Base-by-base conservation (phyloP, 257 asterid genomes). In the Datura wrightii region DNA sequence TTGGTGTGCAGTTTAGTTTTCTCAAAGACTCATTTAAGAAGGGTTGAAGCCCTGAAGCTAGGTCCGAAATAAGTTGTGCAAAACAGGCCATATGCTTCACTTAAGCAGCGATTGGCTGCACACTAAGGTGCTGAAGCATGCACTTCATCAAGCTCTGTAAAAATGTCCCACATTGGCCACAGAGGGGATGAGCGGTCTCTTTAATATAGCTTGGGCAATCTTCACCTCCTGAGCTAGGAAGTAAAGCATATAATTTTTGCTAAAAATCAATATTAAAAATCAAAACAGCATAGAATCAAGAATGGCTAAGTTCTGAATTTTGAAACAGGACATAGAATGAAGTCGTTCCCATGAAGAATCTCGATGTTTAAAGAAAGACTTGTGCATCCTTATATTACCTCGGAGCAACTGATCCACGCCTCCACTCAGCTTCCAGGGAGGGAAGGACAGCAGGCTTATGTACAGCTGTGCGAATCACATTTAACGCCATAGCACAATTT, bases 381-480 rank as follows among this genome's bases (percentile, higher is more conserved):
- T 50, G 14, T 36, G 67, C 79, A 82, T 66, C 62, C 50, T 82
- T 82, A 36, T 70, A 88, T 87, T 94, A 97, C 97, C 99, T 97
- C 67, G 99, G 98, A 89, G 98, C 92, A 89, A 94, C 97, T 50
- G 96, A 93, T 58, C 97, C 97, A 41, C 89, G 91, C 86, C 93
- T 90, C 99, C 99, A 97, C 85, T 94, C 98, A 89, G 97, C 90
- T 94, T 97, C 99, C 89, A 97, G 79, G 10, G 98, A 90, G 15
- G 97, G 95, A 90, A 97, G 99, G 84, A 93, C 94, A 50, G 88
- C 86, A 86, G 94, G 85, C 92, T 92, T 97, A 85, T 87, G 90
- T 62, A 92, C 87, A 56, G 99, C 97, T 24, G 91, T 87, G 59
- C 90, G 95, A 79, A 97, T 95, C 70, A 97, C 91, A 87, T 94